Percentiles rank a stretch among this genome's conserved stretches.
Conservation (phyloP, 2,329 filamentous ascomycete species). For the Penicillium glabrum region DNA sequence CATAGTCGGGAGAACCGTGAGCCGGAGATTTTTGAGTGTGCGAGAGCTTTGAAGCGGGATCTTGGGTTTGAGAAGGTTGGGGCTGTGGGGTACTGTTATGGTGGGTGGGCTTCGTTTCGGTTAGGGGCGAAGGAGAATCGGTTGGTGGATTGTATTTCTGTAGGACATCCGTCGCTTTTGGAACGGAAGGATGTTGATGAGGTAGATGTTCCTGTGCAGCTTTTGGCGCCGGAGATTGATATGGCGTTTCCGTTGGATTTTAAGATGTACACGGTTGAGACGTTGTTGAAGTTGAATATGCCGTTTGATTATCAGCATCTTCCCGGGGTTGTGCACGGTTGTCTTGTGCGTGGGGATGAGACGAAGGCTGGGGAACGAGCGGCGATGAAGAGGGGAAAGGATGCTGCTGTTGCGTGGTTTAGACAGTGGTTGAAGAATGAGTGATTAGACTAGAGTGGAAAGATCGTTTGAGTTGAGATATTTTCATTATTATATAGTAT, state of each 20-base stretch:
- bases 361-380: constrained; percentile 40
- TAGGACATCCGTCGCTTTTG: constrained; percentile 49
- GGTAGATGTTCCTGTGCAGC: constrained; percentile 51
- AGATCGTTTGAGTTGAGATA: neutral
- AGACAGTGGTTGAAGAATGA: constrained; percentile 17
- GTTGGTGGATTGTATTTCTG: constrained; percentile 49
- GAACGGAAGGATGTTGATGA: constrained; percentile 48
- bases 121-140: constrained; percentile 43
- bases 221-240: constrained; percentile 54
- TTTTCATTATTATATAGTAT: neutral
- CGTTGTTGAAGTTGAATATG: constrained; percentile 34
- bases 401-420: constrained; percentile 50
- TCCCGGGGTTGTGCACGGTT: constrained; percentile 51
- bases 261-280: constrained; percentile 46
- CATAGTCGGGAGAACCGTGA: constrained; percentile 41
- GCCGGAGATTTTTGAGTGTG: constrained; percentile 37
- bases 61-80: constrained; percentile 32
- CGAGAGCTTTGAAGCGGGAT: constrained; percentile 30
- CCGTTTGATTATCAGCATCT: constrained; percentile 54
- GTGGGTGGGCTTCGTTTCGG: constrained; percentile 53
- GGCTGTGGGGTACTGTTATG: constrained; percentile 53
- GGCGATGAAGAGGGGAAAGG: constrained; percentile 51
- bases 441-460: neutral
- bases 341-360: constrained; percentile 44
- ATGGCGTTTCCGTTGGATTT: constrained; percentile 44